These are phyloP conservation scores for Lineolata rhizophorae DNA, from an alignment of 495 filamentous ascomycete genomes.

Conservation along the genomic window DNA sequence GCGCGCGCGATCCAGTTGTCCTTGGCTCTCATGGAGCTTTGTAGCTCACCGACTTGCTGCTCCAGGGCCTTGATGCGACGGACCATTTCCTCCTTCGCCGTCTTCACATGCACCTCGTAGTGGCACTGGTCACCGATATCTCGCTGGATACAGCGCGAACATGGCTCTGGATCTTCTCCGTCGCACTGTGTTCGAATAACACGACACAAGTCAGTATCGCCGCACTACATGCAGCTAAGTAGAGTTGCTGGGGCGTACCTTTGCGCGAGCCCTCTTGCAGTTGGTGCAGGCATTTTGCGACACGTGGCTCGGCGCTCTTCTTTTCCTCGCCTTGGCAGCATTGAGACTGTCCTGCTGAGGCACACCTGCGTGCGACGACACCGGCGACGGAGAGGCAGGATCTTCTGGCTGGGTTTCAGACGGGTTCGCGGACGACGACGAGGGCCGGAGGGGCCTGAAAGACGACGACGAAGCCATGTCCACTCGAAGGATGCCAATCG, in stretches of 20 bases:
- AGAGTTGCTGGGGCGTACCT: conserved; percentile 6
- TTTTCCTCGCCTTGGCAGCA: conserved; percentile 4
- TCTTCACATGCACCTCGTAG: conserved; percentile 9
- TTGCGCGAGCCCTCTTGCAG: conserved; percentile 15
- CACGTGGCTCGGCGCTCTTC: conserved; percentile 11
- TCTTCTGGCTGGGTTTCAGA: too few species aligned
- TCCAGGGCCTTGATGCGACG: conserved; percentile 8
- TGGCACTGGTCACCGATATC: conserved; percentile 4
- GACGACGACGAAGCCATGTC: too few species aligned
- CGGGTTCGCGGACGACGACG: too few species aligned
- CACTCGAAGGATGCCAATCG: too few species aligned
- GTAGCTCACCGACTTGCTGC: conserved; percentile 9
- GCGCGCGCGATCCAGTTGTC: conserved; percentile 15
- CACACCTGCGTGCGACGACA: too few species aligned
- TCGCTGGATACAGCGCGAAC: conserved; percentile 4
- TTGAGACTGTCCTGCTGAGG: too few species aligned
- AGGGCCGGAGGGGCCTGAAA: too few species aligned
- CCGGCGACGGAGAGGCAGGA: too few species aligned
- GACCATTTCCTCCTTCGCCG: conserved; percentile 8
- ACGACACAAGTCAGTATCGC: background rate
- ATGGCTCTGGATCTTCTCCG: conserved; percentile 6
- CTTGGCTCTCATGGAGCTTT: conserved; percentile 13
- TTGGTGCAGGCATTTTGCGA: conserved; percentile 15
- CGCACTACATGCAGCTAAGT: background rate
- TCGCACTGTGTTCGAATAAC: conserved; percentile 3